Base-by-base conservation (phyloP, 2,329 filamentous ascomycete genomes). In the Tolypocladium pustulatum region DNA sequence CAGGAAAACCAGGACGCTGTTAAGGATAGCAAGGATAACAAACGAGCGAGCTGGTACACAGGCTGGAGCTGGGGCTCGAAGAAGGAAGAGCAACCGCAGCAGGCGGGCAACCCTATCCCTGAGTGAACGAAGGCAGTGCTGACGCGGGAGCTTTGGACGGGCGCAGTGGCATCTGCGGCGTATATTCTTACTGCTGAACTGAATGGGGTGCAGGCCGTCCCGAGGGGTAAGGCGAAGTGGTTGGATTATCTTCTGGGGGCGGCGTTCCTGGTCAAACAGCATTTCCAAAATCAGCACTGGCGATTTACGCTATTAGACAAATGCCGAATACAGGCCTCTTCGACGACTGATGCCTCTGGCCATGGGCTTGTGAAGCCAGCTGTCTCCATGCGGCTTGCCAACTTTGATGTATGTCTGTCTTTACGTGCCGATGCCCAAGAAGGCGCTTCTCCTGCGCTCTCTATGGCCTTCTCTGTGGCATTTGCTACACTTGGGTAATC, bases 1-100 rank as follows among this genome's bases (percentile, higher is more conserved):
- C 89, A 94, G 73, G 90, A 96, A 75, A 87, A 87, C 64, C 71
- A 74, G 27, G 81, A 83, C 56, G 69, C 69, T 2, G 73, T 77
- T 61, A 78, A 79, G 65, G 69, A 74, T 57, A 81, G 80, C 61
- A 78, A 79, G 65, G 69, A 74, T 57, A 81, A 80, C 66, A 87
- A 87, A 75, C 76, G 85, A 54, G 76, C 78, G 25, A 87, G 83
- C 70, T 88, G 85, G 85, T 74, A 73, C 61, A 80, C 86, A 59
- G 83, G 83, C 15, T 86, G 84, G 83, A 73, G 71, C 68, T 78
- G 76, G 69, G 70, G 67, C 32, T 62, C 51, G 46, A 80, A 78
- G 72, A 82, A 81, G 72, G 79, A 83, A 55, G 79, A 81, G 49
- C 57, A 60, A 43, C 64, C 64, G 60, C 61, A 60, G 55, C 64